Evolutionary conservation across 2,329 filamentous ascomycete species (phyloP).

Genomic region (Metarhizium humberi): DNA sequence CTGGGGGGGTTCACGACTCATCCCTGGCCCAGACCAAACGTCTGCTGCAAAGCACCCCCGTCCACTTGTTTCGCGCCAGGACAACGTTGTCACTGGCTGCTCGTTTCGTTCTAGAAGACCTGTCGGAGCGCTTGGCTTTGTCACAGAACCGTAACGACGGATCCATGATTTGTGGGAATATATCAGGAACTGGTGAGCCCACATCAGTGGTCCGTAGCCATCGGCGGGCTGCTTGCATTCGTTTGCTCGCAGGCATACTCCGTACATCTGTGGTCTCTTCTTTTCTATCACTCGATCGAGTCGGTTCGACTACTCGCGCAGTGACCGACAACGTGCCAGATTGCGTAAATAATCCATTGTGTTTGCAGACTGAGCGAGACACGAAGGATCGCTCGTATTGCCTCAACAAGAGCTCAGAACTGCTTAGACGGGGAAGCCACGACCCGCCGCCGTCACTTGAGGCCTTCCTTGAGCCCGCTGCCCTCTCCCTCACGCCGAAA

Average conservation of each 20-base stretch:
- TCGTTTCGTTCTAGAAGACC: constrained; percentile 5
- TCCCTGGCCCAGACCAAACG: background rate
- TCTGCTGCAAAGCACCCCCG: constrained; percentile 1
- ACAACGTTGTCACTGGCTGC: constrained; percentile 2
- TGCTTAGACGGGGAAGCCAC: constrained; percentile 4
- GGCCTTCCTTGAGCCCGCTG: background rate
- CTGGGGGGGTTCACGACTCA: background rate
- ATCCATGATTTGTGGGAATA: constrained; percentile 6
- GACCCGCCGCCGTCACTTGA: constrained; percentile 2
- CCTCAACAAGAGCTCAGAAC: background rate
- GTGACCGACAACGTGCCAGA: background rate
- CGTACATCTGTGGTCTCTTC: background rate
- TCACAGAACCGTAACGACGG: constrained; percentile 2
- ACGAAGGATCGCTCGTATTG: background rate
- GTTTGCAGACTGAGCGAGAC: background rate
- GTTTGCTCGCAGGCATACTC: background rate
- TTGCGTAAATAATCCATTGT: background rate
- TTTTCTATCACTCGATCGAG: background rate
- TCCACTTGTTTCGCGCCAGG: constrained; percentile 4
- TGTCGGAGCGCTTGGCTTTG: constrained; percentile 3
- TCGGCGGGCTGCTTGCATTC: background rate
- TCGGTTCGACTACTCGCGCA: background rate
- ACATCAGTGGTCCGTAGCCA: background rate
- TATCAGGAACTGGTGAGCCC: constrained; percentile 1
- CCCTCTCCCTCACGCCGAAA: background rate